Evolutionary conservation across 2,329 filamentous ascomycete genomes (phyloP), one percentile per base, ranked within the genome.

Genomic region (Leptographium procerum): DNA sequence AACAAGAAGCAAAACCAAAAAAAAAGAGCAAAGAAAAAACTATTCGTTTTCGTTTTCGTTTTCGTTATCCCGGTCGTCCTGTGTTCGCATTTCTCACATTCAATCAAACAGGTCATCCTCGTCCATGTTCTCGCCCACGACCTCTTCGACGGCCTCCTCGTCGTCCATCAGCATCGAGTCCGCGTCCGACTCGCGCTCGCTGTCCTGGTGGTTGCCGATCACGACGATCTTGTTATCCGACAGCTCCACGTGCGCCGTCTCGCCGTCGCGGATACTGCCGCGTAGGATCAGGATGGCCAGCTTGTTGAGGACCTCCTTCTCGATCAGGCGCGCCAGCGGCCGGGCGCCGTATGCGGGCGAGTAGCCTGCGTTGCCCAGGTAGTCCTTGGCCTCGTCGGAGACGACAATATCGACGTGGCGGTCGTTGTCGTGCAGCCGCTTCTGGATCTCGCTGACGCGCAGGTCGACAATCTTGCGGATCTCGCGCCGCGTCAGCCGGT

Each of bases 391-490:
- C 61, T 90, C 88, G 1, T 88, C 81, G 1, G 86, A 85, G 60
- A 95, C 85, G n/a, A 86, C 76, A 66, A 99, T 95, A n/a, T 64
- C 69, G 56, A 99, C 87, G 64, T 95, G 92, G 67, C 91, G 86
- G 60, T 86, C 85, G 69, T 99, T 99, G 67, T 85, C 79, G 34
- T 79, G 74, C n/a, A 99, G 83, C 48, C 94, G 89, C 70, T 89
- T 89, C 79, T 99, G 94, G 62, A 99, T 92, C 70, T 99, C 94
- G 3, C 63, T 60, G 36, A 99, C 80, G 51, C 94, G 87, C 26
- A 99, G 79, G 69, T 99, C 94, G 61, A 99, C 94, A 69, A 99
- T 97, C 76, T 84, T 90, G 68, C 94, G 87, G 67, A 99, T 99
- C 74, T 99, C 94, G 59, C 74, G 78, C 70, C 85, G 87, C 4